Evolutionary conservation across 257 asterid genomes (phyloP), one percentile per base, ranked within the genome.

Genomic region (Primulina huaijiensis): DNA sequence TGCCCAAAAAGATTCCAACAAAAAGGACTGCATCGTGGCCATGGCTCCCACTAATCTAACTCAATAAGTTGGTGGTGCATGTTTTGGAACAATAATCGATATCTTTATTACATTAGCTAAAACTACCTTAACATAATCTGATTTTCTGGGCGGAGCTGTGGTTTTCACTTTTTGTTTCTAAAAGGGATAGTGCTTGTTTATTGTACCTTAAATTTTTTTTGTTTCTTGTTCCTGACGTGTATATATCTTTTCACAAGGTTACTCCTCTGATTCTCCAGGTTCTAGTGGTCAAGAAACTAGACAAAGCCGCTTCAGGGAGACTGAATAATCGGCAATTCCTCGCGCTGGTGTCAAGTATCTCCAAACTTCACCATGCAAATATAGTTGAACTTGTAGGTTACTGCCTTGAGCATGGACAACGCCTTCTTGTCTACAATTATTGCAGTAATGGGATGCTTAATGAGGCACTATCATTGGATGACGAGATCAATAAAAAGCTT

Each of bases 321-420:
- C 72, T 89, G 76, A 87, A 76, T 7, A 91, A 88, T 73, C 77
- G 61, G 29, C 94, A 87, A 61, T 90, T 93, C 78, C 76, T 89
- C 19, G 88, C 83, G 67, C 82, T 93, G 67, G 93, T 90, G 31
- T 81, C 90, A 8, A 82, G 69, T 21, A 75, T 93, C 60, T 79
- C 91, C 14, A 82, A 82, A 75, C 84, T 90, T 67, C 78, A 73
- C 58, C 99, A 90, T 67, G 79, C 78, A 46, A 87, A 87, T 71
- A 79, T 93, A 64, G 84, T 81, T 50, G 82, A 86, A 78, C 90
- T 93, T 53, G 83, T 84, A 56, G 97, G 96, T 70, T 89, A 93
- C 79, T 90, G 96, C 84, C 74, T 78, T 29, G 97, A 87, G 86
- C 96, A 89, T 71, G 92, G 97, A 55, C 95, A 90, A 52, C 81